Evolutionary conservation across 2,329 filamentous ascomycete species (phyloP), one percentile per base, ranked within the genome.

Genomic region (Fusarium sarcochroum): DNA sequence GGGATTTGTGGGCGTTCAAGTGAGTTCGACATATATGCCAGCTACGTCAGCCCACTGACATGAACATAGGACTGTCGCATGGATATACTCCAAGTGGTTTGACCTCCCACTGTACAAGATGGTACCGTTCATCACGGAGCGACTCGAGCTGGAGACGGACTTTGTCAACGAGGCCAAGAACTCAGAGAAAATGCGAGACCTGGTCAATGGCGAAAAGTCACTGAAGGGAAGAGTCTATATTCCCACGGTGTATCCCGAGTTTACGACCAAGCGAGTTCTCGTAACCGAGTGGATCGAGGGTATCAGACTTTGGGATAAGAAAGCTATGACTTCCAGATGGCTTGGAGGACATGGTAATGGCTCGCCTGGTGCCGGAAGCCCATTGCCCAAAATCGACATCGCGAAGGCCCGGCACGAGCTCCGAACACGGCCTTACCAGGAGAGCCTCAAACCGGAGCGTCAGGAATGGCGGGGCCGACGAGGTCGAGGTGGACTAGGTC

Each of bases 281-380:
- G 97, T 94, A 1, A 94, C 95, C 0, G 96, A 99, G 78, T 99
- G 96, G 96, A 97, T 99, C 61, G 96, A 99, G 80, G 96, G 96
- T 8, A 89, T 97, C 4, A 87, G 94, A 2, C 84, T 99, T 4
- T 97, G 94, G 93, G 95, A 98, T 74, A 97, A 97, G 78, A 89
- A 93, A 58, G 86, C 91, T 53, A 90, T 98, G 76, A 91, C 89
- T 0, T 86, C 86, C 4, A 84, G 87, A 6, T 98, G 96, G 95
- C 81, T 90, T 37, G 94, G 94, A 21, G 92, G 92, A 8, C 87
- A 89, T 82, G 88, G 90, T 17, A 84, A 88, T 63, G 93, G 93
- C 6, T 95, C 92, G 25, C 92, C 93, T 5, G 94, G 95, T 18
- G 90, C 92, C 49, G 91, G 93, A 8, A 83, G 83, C 4, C 85